These are phyloP conservation scores for Elsinoe necatrix DNA, from an alignment of 2,329 filamentous ascomycete genomes.

Conservation along the genomic window DNA sequence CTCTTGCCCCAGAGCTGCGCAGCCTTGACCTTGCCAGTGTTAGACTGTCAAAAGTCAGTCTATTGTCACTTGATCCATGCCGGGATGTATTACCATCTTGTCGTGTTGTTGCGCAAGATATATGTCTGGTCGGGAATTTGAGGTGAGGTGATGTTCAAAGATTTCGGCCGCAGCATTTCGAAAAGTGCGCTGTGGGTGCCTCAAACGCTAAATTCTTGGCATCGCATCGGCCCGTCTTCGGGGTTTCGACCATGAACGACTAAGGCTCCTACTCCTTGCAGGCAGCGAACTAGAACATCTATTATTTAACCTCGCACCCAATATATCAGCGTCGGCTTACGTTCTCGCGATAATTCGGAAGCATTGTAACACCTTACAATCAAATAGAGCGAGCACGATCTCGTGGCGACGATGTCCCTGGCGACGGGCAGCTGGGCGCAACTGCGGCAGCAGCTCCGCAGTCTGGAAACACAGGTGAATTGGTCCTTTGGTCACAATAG, in stretches of 20 bases:
- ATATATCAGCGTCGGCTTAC: background rate
- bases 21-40: slow-evolving; percentile 78
- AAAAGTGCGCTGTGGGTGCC: slow-evolving; percentile 16
- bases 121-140: slow-evolving; percentile 5
- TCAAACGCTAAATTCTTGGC: slow-evolving; percentile 13
- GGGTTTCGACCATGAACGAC: background rate
- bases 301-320: background rate
- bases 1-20: slow-evolving; percentile 96
- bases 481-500: background rate
- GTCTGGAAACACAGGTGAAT: slow-evolving; percentile 78
- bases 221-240: slow-evolving; percentile 12
- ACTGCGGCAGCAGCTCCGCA: slow-evolving; percentile 82
- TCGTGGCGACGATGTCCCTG: slow-evolving; percentile 5
- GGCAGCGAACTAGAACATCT: background rate
- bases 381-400: too few relatives aligned
- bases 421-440: slow-evolving; percentile 64
- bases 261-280: background rate
- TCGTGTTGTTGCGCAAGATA: slow-evolving; percentile 14
- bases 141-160: slow-evolving; percentile 13
- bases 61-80: slow-evolving; percentile 19
- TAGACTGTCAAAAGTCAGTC: slow-evolving; percentile 26
- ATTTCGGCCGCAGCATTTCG: slow-evolving; percentile 14
- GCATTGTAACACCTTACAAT: too few relatives aligned
- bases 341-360: background rate
- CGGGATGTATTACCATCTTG: slow-evolving; percentile 20